Evolutionary conservation across 1,284 basidiomycete genomes (phyloP).

Genomic region (Inonotus obliquus): DNA sequence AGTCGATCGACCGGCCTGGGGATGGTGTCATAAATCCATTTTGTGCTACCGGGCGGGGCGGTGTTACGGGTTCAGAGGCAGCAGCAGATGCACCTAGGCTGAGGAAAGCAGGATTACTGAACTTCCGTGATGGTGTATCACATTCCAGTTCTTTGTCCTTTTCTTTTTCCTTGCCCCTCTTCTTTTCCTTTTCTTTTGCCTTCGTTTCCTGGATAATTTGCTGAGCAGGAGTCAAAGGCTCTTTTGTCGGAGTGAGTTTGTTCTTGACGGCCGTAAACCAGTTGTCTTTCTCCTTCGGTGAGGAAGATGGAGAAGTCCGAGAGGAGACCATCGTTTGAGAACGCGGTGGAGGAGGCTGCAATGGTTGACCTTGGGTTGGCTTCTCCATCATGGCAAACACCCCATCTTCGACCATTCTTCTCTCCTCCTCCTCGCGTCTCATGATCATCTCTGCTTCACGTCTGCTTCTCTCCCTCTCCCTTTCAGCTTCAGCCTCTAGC

Average conservation of each 20-base stretch:
- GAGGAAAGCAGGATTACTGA: slow-evolving; percentile 49
- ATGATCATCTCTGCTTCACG: slow-evolving; percentile 73
- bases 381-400: slow-evolving; percentile 65
- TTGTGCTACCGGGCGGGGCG: slow-evolving; percentile 41
- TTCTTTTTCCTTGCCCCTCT: slow-evolving; percentile 37
- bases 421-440: slow-evolving; percentile 61
- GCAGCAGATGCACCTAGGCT: slow-evolving; percentile 36
- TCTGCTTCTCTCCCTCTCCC: slow-evolving; percentile 66
- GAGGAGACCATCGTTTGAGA: slow-evolving; percentile 48
- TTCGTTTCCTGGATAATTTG: slow-evolving; percentile 72
- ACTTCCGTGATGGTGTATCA: slow-evolving; percentile 43
- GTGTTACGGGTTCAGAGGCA: slow-evolving; percentile 38
- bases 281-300: slow-evolving; percentile 50
- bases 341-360: slow-evolving; percentile 49
- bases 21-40: slow-evolving; percentile 39
- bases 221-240: slow-evolving; percentile 72
- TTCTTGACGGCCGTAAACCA: slow-evolving; percentile 73
- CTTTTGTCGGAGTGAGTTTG: slow-evolving; percentile 73
- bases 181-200: slow-evolving; percentile 56
- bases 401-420: slow-evolving; percentile 62
- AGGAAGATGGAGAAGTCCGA: slow-evolving; percentile 55
- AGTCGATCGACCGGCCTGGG: slow-evolving; percentile 25
- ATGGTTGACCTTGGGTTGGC: slow-evolving; percentile 23
- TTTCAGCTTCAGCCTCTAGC: slow-evolving; percentile 70
- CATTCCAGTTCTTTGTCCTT: slow-evolving; percentile 45